Base-by-base conservation (phyloP, 768 basidiomycete genomes). In the Macrolepiota fuliginosa region DNA sequence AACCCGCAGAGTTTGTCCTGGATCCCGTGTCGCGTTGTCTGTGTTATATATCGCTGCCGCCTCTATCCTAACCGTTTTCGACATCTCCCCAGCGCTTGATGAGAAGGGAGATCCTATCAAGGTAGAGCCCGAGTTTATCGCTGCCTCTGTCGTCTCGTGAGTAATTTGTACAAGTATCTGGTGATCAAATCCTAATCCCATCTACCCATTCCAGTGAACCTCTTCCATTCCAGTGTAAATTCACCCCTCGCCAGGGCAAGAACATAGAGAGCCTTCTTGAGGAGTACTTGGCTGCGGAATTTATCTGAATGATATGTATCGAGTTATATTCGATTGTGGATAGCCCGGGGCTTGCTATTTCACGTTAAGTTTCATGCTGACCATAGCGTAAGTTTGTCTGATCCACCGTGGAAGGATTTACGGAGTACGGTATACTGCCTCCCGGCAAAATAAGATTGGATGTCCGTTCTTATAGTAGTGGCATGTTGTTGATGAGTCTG, bases 11-110 rank as follows among this genome's bases (percentile, higher is more conserved):
- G 50, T 60, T 19, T 63, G 63, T 13, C 63, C 63, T 4, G 58
- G 63, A 19, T 46, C 53, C 3, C 52, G 60, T 29, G 27, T 63
- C 12, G 57, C 42, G 9, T 6, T 53, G 22, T 54, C 58, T 9
- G 37, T 32, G 5, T 24, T 60, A 6, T 63, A 63, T 22, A 37
- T 55, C 12, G n/a, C 32, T 17, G 40, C 54, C 6, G 57, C 58
- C 1, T 59, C 63, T 13, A 61, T 61, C 54, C 62, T 65, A 55
- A 61, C 67, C 37, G 10, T 61, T 15, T 64, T 58, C 45, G 65
- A 68, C 61, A 69, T 67, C 40, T 60, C 62, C 19, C 64, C 58
- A 19, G 53, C 35, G 32, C 42, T 51, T 54, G 58, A 65, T 35
- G 62, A 5, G 1, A 19, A 37, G 12, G 56, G 62, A 0, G 46